Evolutionary conservation across 1,284 basidiomycete species (phyloP).

Genomic region (Sutorius eximius): DNA sequence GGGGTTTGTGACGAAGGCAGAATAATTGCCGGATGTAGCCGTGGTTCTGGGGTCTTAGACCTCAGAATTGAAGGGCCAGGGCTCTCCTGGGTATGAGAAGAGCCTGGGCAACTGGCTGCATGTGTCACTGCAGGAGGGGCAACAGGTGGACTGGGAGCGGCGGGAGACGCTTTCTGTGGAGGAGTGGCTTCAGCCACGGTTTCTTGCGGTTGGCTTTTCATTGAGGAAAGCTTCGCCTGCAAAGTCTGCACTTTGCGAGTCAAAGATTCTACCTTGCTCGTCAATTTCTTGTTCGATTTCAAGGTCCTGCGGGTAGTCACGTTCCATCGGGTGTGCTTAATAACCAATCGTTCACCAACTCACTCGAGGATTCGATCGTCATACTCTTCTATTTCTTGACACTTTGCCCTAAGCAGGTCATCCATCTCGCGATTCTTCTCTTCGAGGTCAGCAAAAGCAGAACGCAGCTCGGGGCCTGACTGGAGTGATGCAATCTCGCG

Average conservation of each 20-base stretch:
- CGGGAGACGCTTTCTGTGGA: constrained; percentile 2
- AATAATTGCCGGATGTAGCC: background rate
- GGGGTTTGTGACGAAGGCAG: constrained; percentile 23
- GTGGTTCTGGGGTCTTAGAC: constrained; percentile 52
- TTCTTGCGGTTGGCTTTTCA: constrained; percentile 42
- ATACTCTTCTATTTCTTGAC: constrained; percentile 77
- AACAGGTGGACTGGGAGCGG: constrained; percentile 3
- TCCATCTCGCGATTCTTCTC: constrained; percentile 75
- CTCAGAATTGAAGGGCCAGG: constrained; percentile 47
- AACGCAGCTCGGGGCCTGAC: constrained; percentile 52
- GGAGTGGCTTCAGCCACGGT: constrained; percentile 11
- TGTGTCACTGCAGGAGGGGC: background rate
- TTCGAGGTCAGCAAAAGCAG: constrained; percentile 57
- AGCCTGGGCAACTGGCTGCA: background rate
- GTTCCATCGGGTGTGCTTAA: background rate
- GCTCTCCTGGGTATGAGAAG: constrained; percentile 35
- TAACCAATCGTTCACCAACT: constrained; percentile 33
- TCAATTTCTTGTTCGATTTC: constrained; percentile 76
- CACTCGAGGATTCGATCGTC: constrained; percentile 78
- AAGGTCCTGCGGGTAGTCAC: constrained; percentile 48
- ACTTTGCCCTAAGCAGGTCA: constrained; percentile 62
- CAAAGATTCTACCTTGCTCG: constrained; percentile 63
- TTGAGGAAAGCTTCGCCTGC: constrained; percentile 61
- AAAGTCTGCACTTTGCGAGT: constrained; percentile 68
- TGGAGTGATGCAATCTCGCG: constrained; percentile 55